phyloP scores from a whole-genome alignment of 2,329 filamentous ascomycete species.

The Aspergillus neotritici region DNA sequence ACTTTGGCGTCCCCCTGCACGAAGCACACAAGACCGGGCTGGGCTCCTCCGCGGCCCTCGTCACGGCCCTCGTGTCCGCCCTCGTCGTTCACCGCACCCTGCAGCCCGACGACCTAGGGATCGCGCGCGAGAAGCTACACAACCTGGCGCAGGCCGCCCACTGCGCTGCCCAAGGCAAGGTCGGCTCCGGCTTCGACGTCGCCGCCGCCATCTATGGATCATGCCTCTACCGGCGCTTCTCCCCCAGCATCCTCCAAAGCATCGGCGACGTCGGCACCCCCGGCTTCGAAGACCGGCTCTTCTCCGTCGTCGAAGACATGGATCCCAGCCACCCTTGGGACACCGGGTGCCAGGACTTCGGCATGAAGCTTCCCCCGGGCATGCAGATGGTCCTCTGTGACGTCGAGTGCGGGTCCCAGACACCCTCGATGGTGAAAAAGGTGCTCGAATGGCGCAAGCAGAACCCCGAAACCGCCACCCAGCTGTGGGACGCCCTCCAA shows the following conservation, averaged over 20 bases:
- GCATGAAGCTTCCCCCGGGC: slow-evolving; percentile 64
- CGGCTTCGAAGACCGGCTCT: slow-evolving; percentile 62
- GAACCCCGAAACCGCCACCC: slow-evolving; percentile 58
- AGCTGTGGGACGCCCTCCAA: slow-evolving; percentile 72
- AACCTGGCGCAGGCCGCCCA: slow-evolving; percentile 92
- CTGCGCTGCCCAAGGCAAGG: slow-evolving; percentile 93
- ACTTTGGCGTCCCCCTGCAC: slow-evolving; percentile 68
- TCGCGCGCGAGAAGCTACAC: slow-evolving; percentile 63
- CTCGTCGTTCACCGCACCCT: slow-evolving; percentile 41
- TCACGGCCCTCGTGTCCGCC: slow-evolving; percentile 68
- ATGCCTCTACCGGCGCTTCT: slow-evolving; percentile 89
- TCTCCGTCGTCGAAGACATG: slow-evolving; percentile 59
- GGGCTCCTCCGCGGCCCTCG: slow-evolving; percentile 88
- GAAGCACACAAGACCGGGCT: slow-evolving; percentile 92
- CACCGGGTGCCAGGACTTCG: slow-evolving; percentile 64
- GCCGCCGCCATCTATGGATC: slow-evolving; percentile 89
- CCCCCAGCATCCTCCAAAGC: slow-evolving; percentile 63
- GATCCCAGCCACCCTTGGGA: slow-evolving; percentile 61
- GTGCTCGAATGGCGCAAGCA: slow-evolving; percentile 74
- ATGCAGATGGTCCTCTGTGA: slow-evolving; percentile 87
- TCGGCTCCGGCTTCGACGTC: slow-evolving; percentile 93
- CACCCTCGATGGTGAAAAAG: slow-evolving; percentile 90
- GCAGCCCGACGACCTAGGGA: slow-evolving; percentile 39
- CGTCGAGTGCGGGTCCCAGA: slow-evolving; percentile 89
- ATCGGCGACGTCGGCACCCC: slow-evolving; percentile 62